Base-by-base conservation (phyloP, 2,329 filamentous ascomycete genomes). In the Colletotrichum sojae region DNA sequence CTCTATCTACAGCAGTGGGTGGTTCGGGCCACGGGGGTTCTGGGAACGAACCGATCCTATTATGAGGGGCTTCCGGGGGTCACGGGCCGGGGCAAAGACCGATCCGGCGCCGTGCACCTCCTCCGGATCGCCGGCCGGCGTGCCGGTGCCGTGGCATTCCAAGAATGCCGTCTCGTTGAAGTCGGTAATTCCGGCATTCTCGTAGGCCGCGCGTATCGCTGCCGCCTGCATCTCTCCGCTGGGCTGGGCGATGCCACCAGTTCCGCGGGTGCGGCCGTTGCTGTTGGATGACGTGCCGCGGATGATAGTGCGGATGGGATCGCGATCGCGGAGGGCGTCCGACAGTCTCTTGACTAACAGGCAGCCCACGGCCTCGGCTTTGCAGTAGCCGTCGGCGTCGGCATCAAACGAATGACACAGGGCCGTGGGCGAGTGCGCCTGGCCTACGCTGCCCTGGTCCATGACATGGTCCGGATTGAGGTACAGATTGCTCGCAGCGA, bases 371-470 rank as follows among this genome's bases (percentile, higher is more conserved):
- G 25, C 25, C 25, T 27, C 25, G 25, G 25, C 83, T n/a, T 82
- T 77, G 2, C 77, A 79, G 66, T 86, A 87, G 1, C 85, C 85
- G 59, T 82, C 77, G 1, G 81, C 85, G 13, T 71, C 68, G 3
- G 68, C 66, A 39, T 77, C 76, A 18, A 65, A 69, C 9, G 55
- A 60, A 5, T 60, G 55, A 13, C 61, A 69, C 4, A 9, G 45
- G 1, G 61, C 67, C 5, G 60, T 48, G 18, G 20, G 36, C 5
- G 67, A 69, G 8, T 13, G 46, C 9, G 27, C 25, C 9, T 45
- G 25, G n/a, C 43, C 45, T 22, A 39, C 46, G 18, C 40, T 40
- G 20, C 56, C 39, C 39, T 72, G 64, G 52, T 71, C 67, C 46
- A 74, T 72, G 27, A 72, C 36, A n/a, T 75, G 72, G 31, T 77